Evolutionary conservation across 768 basidiomycete species (phyloP).

Genomic region (Symmetrospora coprosmae): DNA sequence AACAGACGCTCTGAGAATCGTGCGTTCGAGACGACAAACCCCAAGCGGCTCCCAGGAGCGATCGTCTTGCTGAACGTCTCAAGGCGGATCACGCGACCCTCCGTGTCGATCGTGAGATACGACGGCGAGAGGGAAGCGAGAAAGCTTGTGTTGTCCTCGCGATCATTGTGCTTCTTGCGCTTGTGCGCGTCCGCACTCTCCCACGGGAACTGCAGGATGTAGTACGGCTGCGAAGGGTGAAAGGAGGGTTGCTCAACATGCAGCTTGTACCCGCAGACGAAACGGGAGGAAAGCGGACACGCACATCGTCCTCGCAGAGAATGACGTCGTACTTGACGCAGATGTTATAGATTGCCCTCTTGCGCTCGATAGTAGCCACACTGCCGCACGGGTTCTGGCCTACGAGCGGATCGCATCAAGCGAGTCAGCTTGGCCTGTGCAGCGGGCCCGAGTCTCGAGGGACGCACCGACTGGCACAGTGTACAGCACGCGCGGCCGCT

Average conservation of each 20-base stretch:
- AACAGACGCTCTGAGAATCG: constrained; percentile 62
- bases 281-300: neutral
- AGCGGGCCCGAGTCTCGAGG: no score
- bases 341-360: constrained; percentile 66
- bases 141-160: constrained; percentile 25
- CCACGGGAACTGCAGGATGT: constrained; percentile 19
- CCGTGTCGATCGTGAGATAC: constrained; percentile 51
- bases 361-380: constrained; percentile 47
- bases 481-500: constrained; percentile 57
- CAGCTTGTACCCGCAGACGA: no score
- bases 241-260: no score
- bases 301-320: constrained; percentile 41
- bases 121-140: constrained; percentile 29
- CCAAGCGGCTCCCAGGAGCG: constrained; percentile 6
- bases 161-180: neutral
- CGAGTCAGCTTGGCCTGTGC: neutral
- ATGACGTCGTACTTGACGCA: constrained; percentile 57
- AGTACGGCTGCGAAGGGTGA: neutral
- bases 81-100: constrained; percentile 69
- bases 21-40: constrained; percentile 55
- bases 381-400: constrained; percentile 72
- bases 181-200: neutral
- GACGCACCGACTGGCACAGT: constrained; percentile 31
- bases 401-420: constrained; percentile 41
- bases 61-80: constrained; percentile 64